These are phyloP conservation scores for Nakazawaea ambrosiae DNA, from an alignment of 805 yeast genomes.

Conservation along the genomic window DNA sequence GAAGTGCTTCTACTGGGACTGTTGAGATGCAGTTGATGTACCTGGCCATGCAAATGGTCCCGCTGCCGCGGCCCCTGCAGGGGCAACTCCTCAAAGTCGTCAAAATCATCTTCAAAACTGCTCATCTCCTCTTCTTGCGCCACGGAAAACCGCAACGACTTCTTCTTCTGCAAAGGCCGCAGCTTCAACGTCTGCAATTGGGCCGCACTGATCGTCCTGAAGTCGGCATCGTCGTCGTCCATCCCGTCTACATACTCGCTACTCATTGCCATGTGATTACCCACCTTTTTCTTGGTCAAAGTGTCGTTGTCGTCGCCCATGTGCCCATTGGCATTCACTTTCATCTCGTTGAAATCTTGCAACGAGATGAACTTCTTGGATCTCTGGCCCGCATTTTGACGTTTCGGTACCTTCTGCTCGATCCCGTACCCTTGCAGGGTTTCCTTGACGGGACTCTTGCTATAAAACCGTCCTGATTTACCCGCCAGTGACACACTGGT, in stretches of 20 bases:
- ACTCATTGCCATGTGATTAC: slow-evolving; percentile 1
- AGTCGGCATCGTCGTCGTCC: not conserved
- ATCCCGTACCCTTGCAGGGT: not conserved
- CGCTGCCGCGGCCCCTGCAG: not conserved
- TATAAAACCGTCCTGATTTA: slow-evolving; percentile 7
- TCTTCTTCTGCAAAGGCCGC: not conserved
- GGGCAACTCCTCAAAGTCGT: slow-evolving; percentile 23
- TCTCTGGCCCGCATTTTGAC: no score
- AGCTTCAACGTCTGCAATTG: not conserved
- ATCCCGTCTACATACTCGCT: slow-evolving; percentile 2
- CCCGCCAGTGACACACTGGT: slow-evolving; percentile 3
- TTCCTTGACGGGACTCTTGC: slow-evolving; percentile 6
- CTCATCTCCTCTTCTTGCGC: no score
- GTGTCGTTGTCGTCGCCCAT: not conserved
- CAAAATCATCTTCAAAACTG: slow-evolving; percentile 27
- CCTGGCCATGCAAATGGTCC: not conserved
- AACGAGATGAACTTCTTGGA: slow-evolving; percentile 1
- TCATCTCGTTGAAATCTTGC: slow-evolving; percentile 4
- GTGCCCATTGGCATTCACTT: not conserved
- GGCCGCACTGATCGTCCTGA: not conserved
- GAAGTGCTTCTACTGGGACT: not conserved
- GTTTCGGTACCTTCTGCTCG: not conserved
- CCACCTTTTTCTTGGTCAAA: not conserved
- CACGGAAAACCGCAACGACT: slow-evolving; percentile 4
- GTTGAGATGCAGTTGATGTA: no score